phyloP scores from a whole-genome alignment of 768 basidiomycete species.

The Lentinula sp. region DNA sequence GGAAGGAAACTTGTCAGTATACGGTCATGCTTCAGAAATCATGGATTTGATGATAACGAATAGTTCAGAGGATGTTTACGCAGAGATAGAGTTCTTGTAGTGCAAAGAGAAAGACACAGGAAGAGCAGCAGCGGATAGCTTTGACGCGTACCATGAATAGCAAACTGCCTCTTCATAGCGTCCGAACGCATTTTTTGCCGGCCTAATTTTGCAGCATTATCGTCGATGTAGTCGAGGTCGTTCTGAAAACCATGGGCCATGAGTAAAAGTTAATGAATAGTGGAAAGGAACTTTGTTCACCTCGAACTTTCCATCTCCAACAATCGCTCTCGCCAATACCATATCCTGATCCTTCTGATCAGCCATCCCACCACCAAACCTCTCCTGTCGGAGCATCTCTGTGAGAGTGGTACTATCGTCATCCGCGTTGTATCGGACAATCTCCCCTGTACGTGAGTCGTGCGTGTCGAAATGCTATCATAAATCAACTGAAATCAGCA shows the following conservation, averaged over 20 bases:
- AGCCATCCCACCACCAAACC: slow-evolving; percentile 79
- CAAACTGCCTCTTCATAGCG: slow-evolving; percentile 95
- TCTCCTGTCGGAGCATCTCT: slow-evolving; percentile 91
- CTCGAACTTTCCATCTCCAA: slow-evolving; percentile 84
- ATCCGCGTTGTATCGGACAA: slow-evolving; percentile 85
- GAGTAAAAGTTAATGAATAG: neutral
- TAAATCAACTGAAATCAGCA: neutral
- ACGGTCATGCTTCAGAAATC: neutral
- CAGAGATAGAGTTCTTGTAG: no score
- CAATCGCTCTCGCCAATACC: slow-evolving; percentile 83
- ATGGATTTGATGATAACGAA: neutral
- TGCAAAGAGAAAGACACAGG: neutral
- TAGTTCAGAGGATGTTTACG: no score
- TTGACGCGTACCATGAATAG: slow-evolving; percentile 70
- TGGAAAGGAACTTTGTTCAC: slow-evolving; percentile 30
- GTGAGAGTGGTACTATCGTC: slow-evolving; percentile 83
- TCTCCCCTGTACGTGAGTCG: slow-evolving; percentile 85
- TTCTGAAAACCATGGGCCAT: slow-evolving; percentile 36
- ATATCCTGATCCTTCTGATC: slow-evolving; percentile 92
- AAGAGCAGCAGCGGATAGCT: neutral
- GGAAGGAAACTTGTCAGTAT: neutral
- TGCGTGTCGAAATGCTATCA: slow-evolving; percentile 71
- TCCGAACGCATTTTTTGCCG: slow-evolving; percentile 95
- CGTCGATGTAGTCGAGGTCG: slow-evolving; percentile 92
- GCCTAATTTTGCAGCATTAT: slow-evolving; percentile 90